phyloP scores from a whole-genome alignment of 176 grass and related monocot genomes.

The Eragrostis nindensis region DNA sequence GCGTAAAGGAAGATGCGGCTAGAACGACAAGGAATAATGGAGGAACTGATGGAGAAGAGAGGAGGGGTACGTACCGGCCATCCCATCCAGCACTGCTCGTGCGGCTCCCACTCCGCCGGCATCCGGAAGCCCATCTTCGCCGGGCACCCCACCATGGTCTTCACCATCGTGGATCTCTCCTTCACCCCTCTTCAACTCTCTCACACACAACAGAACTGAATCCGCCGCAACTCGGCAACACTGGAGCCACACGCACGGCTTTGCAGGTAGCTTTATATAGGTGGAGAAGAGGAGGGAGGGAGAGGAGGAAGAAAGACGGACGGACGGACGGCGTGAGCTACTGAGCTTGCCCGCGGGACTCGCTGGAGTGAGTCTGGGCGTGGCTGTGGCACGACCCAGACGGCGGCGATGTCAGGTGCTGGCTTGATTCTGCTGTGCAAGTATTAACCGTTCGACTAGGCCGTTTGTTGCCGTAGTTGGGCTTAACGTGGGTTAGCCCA shows the following conservation, averaged over 20 bases:
- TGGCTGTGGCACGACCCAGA: too few relatives aligned
- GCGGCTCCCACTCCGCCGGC: slow-evolving; percentile 94
- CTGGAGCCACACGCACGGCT: too few relatives aligned
- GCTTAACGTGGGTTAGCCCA: neutral
- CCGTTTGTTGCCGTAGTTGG: neutral
- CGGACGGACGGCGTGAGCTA: neutral
- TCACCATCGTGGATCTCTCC: slow-evolving; percentile 43
- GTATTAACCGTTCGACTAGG: too few relatives aligned
- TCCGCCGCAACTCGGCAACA: too few relatives aligned
- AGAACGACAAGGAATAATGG: neutral
- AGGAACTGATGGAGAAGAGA: too few relatives aligned
- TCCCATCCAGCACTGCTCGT: slow-evolving; percentile 92
- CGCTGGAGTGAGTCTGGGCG: neutral
- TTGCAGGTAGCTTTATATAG: neutral
- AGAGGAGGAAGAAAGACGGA: too few relatives aligned
- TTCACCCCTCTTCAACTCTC: neutral
- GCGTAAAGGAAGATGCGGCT: neutral
- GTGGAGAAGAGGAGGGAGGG: neutral
- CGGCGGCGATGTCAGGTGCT: neutral
- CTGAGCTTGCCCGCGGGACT: neutral
- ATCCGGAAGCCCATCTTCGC: slow-evolving; percentile 74
- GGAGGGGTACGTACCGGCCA: slow-evolving; percentile 69
- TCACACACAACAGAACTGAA: too few relatives aligned
- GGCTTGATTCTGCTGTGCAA: too few relatives aligned
- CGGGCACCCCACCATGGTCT: slow-evolving; percentile 48